Base-by-base conservation (phyloP, 2,329 filamentous ascomycete species). In the Chaetoscypha palmicola region DNA sequence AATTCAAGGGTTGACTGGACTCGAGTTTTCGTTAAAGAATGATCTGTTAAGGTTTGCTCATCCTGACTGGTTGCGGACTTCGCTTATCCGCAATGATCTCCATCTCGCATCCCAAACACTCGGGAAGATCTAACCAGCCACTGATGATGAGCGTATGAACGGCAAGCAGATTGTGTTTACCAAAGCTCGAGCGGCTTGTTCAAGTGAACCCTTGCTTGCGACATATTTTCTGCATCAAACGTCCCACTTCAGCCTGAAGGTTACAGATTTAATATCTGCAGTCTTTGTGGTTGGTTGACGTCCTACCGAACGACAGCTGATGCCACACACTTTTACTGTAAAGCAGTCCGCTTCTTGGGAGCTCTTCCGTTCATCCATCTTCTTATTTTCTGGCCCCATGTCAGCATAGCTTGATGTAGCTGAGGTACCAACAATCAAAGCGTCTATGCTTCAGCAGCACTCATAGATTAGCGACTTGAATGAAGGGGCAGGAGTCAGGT, bases 381-480 rank as follows among this genome's bases (percentile, higher is more conserved):
- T 19, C 12, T 17, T 34, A 17, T 34, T 16, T 19, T 34, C 32
- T 16, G 16, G 9, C 32, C 28, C 28, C 32, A 16, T 34, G 32
- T 19, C 32, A 34, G n/a, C 32, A 12, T 16, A 16, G 14, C 17
- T 34, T 17, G 32, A 14, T 4, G 9, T 14, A 31, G 28, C 28
- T 31, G 32, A 19, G 24, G 32, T 34, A 19, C 32, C 32, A 34
- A 34, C 32, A 34, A 34, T 34, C 32, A 34, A 34, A 34, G 16
- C 32, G 32, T 7, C 32, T 34, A 34, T 34, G 32, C 32, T 34
- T 19, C 16, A 34, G 16, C n/a, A 34, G n/a, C 32, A 16, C 16
- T 9, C 12, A 34, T 9, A 19, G 12, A 19, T 34, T 34, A 17
- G n/a, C 32, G 12, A 34, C 16, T 34, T 34, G 12, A 31, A 34